These are phyloP conservation scores for Paratrypanosoma confusum DNA, from an alignment of 208 protist species.

Conservation along the genomic window DNA sequence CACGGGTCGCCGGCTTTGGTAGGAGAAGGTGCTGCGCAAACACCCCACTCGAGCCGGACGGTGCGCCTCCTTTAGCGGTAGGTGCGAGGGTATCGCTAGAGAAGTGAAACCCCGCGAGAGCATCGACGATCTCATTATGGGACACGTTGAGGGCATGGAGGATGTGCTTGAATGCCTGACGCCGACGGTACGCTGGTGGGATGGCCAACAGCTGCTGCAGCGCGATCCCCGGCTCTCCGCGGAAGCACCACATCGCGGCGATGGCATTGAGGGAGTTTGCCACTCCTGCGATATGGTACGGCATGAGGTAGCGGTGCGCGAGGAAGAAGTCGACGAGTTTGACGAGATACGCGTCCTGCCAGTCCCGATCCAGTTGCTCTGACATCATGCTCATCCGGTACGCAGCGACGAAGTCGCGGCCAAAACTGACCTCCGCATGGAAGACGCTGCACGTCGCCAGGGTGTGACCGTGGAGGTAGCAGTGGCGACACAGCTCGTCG, in stretches of 20 bases:
- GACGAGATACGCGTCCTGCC: slow-evolving; percentile 67
- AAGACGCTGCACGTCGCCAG: slow-evolving; percentile 64
- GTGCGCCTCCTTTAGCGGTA: neutral
- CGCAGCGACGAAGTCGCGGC: slow-evolving; percentile 74
- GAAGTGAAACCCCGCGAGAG: slow-evolving; percentile 59
- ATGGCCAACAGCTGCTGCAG: slow-evolving; percentile 53
- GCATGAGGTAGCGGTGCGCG: slow-evolving; percentile 51
- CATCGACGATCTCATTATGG: slow-evolving; percentile 28
- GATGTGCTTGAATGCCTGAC: slow-evolving; percentile 67
- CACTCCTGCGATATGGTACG: slow-evolving; percentile 78
- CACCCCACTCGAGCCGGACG: slow-evolving; percentile 9
- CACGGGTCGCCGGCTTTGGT: slow-evolving; percentile 57
- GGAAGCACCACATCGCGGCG: slow-evolving; percentile 76
- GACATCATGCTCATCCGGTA: slow-evolving; percentile 86
- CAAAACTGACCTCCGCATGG: slow-evolving; percentile 70
- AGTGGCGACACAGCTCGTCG: slow-evolving; percentile 73
- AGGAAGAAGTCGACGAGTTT: slow-evolving; percentile 58
- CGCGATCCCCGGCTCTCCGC: slow-evolving; percentile 65
- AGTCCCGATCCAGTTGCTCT: slow-evolving; percentile 60
- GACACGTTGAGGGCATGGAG: slow-evolving; percentile 57
- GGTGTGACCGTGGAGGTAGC: slow-evolving; percentile 54
- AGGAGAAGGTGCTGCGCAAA: slow-evolving; percentile 67
- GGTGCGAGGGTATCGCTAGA: slow-evolving; percentile 17
- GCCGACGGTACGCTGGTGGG: slow-evolving; percentile 61
- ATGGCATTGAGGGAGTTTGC: slow-evolving; percentile 73